Evolutionary conservation across 352 stramenopile species (phyloP), one percentile per base, ranked within the genome.

Genomic region (Blastocystis sp.): DNA sequence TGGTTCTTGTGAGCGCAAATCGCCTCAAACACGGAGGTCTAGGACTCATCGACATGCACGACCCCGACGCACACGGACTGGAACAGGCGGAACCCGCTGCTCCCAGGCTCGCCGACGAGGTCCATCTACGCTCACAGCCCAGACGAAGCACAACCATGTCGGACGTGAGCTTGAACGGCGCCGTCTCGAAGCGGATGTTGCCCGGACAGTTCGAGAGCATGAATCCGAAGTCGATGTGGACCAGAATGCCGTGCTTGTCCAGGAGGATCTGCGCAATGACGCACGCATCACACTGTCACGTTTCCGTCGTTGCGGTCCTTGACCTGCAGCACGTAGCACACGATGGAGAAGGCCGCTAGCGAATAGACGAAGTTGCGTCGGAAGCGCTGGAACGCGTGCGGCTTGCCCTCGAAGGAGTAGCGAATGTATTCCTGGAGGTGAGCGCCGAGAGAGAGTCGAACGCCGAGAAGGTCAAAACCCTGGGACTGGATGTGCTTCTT

Each of bases 161-260:
- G 60, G 93, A 93, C n/a, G 97, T 99, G 6, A 99, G 93, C 91
- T 99, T 99, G 94, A 99, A 99, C 33, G 98, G 97, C 65, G 97
- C 97, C 51, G 95, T 97, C 92, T 99, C 98, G 81, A 99, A 97
- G 66, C 94, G 98, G 74, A 98, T 98, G 92, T 97, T 98, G 89
- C 97, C 98, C 0, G 97, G 97, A 41, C 96, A 97, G 93, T 98
- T 98, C 33, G 96, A 97, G 78, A 99, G 95, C 59, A 99, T 92
- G 91, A 99, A 99, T 9, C 98, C 98, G 93, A 98, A 99, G 92
- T 99, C 98, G 90, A 99, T 99, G 92, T 99, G 96, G 89, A 99
- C 97, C 12, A 99, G 94, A 91, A 98, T 96, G 19, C 98, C 97
- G 92, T 97, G 93, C 63, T 95, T 98, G 92, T 99, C 97, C 70